A percentile compares a stretch with the other conserved stretches of the same genome.
These are phyloP conservation scores for Lobulomyces angularis DNA, from an alignment of 192 early-diverging fungal genomes.

Conservation along the genomic window DNA sequence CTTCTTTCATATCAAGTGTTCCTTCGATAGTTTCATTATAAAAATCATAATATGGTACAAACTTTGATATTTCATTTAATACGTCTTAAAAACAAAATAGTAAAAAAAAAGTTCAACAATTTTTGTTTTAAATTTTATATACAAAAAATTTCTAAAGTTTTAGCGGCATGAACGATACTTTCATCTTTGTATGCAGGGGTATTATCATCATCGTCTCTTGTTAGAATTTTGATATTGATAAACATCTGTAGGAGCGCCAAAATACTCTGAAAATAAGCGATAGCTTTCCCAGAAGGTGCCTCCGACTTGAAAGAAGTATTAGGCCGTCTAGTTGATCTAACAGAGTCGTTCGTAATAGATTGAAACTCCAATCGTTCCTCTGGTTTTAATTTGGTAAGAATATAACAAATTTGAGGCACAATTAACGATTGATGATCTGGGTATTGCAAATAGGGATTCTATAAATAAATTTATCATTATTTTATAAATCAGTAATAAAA, in stretches of 20 bases:
- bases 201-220: neutral
- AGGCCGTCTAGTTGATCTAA: neutral
- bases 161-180: neutral
- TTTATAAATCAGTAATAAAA: conserved; percentile 4
- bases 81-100: conserved; percentile 9
- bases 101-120: neutral
- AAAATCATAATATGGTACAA: conserved; percentile 25
- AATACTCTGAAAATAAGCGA: conserved; percentile 5
- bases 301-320: no score
- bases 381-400: conserved; percentile 1
- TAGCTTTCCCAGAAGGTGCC: no score
- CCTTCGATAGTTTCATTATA: conserved; percentile 33
- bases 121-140: neutral
- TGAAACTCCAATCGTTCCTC: conserved; percentile 5
- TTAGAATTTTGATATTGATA: conserved; percentile 7
- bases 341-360: conserved; percentile 7
- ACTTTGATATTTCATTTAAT: conserved; percentile 23
- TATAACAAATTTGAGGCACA: conserved; percentile 6
- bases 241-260: conserved; percentile 11
- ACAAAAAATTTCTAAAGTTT: conserved; percentile 9
- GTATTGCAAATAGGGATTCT: conserved; percentile 8
- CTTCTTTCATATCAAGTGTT: conserved; percentile 28
- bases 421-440: conserved; percentile 4
- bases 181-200: conserved; percentile 1
- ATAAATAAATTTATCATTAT: conserved; percentile 1